Evolutionary conservation across 768 basidiomycete species (phyloP).

Genomic region (Collybia sp.): DNA sequence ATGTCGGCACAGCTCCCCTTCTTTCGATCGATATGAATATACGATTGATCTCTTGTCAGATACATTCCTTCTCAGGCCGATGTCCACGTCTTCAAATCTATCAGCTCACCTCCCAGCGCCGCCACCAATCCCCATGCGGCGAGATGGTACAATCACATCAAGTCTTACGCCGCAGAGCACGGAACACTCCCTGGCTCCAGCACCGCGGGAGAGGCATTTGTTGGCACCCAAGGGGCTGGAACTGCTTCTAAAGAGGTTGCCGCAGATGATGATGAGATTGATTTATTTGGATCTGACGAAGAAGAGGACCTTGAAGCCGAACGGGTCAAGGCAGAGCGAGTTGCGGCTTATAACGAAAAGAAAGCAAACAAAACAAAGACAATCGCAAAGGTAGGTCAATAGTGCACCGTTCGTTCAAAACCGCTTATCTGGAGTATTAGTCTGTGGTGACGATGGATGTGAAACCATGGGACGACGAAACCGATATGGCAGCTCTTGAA

Average conservation of each 20-base stretch:
- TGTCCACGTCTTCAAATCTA: slow-evolving; percentile 84
- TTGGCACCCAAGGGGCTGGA: slow-evolving; percentile 39
- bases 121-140: slow-evolving; percentile 66
- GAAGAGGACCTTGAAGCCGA: slow-evolving; percentile 86
- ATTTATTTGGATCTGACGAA: slow-evolving; percentile 84
- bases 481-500: slow-evolving; percentile 91
- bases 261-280: slow-evolving; percentile 68
- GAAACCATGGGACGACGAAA: slow-evolving; percentile 99
- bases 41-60: slow-evolving; percentile 37
- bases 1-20: no score
- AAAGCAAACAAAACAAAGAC: slow-evolving; percentile 90
- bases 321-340: slow-evolving; percentile 84
- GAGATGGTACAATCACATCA: slow-evolving; percentile 94
- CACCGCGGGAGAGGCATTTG: slow-evolving; percentile 70
- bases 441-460: slow-evolving; percentile 98
- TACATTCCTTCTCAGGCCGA: slow-evolving; percentile 93
- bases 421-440: slow-evolving; percentile 32
- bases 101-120: slow-evolving; percentile 63
- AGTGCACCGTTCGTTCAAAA: neutral
- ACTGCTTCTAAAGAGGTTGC: slow-evolving; percentile 26
- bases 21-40: slow-evolving; percentile 3
- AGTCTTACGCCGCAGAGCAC: slow-evolving; percentile 80
- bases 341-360: slow-evolving; percentile 89
- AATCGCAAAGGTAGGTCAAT: slow-evolving; percentile 67
- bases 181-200: slow-evolving; percentile 80